Evolutionary conservation across 805 yeast species (phyloP), one percentile per base, ranked within the genome.

Genomic region (Candida alai): DNA sequence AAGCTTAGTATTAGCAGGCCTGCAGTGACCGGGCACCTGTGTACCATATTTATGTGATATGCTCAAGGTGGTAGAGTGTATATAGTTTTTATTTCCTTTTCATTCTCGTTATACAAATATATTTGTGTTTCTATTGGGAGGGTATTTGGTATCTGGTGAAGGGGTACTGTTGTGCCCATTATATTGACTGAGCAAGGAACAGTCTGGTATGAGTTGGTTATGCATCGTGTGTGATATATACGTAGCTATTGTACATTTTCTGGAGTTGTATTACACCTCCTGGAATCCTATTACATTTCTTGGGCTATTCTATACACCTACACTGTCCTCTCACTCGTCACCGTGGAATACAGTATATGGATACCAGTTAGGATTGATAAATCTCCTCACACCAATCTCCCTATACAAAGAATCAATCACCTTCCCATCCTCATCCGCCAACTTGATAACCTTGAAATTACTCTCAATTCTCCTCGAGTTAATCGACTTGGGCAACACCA

Each of bases 401-500:
- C 48, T 42, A 32, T 51, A 47, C 25, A 66, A 47, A 8, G 46
- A 39, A 37, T 52, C 46, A 29, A 67, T 49, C 10, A 40, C 40
- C 30, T 55, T 47, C 11, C 65, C 59, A 35, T 69, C 74, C 18
- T 51, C 68, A 12, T 57, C 55, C 2, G 53, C 37, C 23, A 70
- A 49, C 4, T 52, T 45, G 11, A 70, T 47, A 7, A 55, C 40
- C 22, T 58, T 41, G 30, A 67, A 55, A 48, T 70, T 70, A 22
- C 54, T 43, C 13, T 39, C 56, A 24, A 70, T 53, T 42, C 54
- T 44, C 6, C 34, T 39, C n/a, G 44, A 48, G n/a, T 51, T 54
- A 17, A 52, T 48, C 10, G 68, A 61, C 45, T 61, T 65, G 6
- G 65, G 64, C 34, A 65, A 52, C 13, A 74, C 75, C 23, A 76